phyloP scores from a whole-genome alignment of 2,329 filamentous ascomycete species.

The Claviceps paspali region DNA sequence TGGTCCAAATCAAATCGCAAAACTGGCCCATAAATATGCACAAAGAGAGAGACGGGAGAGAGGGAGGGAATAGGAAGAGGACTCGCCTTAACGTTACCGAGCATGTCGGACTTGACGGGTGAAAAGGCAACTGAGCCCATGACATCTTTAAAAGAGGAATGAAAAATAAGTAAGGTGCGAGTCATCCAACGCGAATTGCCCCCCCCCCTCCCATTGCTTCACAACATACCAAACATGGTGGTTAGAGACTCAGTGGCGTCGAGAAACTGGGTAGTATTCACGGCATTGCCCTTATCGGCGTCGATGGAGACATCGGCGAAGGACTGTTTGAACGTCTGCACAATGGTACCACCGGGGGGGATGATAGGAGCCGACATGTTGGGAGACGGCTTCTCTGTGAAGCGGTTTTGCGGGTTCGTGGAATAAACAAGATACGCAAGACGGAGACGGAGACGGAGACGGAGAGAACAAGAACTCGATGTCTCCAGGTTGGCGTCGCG shows the following conservation, averaged over 20 bases:
- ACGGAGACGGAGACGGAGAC: background rate
- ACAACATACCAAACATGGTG: conserved; percentile 59
- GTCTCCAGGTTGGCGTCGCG: too few relatives aligned
- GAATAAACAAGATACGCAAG: too few relatives aligned
- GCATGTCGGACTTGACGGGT: conserved; percentile 82
- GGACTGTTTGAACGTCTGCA: conserved; percentile 70
- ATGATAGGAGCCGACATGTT: conserved; percentile 37
- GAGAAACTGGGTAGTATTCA: conserved; percentile 76
- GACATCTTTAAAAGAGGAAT: conserved; percentile 29
- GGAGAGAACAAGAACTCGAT: too few relatives aligned
- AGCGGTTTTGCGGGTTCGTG: too few relatives aligned
- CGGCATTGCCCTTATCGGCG: conserved; percentile 55
- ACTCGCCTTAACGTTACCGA: conserved; percentile 75
- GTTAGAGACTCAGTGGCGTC: conserved; percentile 79
- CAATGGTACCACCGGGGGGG: conserved; percentile 60
- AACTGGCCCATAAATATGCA: too few relatives aligned
- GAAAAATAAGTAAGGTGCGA: background rate
- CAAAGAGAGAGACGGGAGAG: too few relatives aligned
- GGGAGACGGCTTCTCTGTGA: conserved; percentile 3
- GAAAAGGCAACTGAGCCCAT: conserved; percentile 63
- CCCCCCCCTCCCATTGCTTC: too few relatives aligned
- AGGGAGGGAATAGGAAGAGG: background rate
- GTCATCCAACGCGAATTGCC: too few relatives aligned
- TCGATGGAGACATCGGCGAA: conserved; percentile 74
- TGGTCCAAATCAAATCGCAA: too few relatives aligned